Percentiles rank a stretch among this genome's conserved stretches.
Evolutionary conservation across 768 basidiomycete species (phyloP).

Genomic region (Agrocybe pediades): DNA sequence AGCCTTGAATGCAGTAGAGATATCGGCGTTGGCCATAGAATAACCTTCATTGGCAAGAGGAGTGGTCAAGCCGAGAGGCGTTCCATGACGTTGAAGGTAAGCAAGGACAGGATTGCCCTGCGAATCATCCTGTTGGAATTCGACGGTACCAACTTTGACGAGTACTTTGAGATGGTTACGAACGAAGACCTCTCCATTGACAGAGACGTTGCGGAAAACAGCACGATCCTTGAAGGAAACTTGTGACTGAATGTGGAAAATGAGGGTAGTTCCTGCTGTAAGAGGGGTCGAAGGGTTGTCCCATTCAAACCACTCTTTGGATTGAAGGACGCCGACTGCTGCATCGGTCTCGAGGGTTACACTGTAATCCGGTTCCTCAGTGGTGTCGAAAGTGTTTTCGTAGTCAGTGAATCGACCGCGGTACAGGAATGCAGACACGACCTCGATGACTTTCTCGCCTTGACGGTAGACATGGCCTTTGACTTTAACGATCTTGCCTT

Average conservation of each 20-base stretch:
- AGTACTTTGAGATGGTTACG: slow-evolving; percentile 87
- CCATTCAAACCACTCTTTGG: slow-evolving; percentile 99
- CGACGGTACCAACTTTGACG: slow-evolving; percentile 85
- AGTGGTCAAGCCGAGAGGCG: slow-evolving; percentile 71
- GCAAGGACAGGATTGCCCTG: slow-evolving; percentile 93
- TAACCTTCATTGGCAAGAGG: slow-evolving; percentile 89
- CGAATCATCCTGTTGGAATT: slow-evolving; percentile 84
- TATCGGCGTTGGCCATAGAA: slow-evolving; percentile 65
- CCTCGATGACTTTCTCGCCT: slow-evolving; percentile 85
- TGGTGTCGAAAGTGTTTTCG: slow-evolving; percentile 93
- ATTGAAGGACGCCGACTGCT: slow-evolving; percentile 85
- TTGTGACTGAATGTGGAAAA: slow-evolving; percentile 88
- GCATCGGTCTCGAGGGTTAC: slow-evolving; percentile 78
- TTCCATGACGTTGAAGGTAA: slow-evolving; percentile 91
- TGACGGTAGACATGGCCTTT: slow-evolving; percentile 81
- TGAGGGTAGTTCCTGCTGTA: slow-evolving; percentile 76
- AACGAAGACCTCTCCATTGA: slow-evolving; percentile 84
- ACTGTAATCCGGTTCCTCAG: slow-evolving; percentile 86
- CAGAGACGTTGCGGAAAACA: slow-evolving; percentile 77
- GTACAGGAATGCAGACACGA: slow-evolving; percentile 94
- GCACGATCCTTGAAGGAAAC: slow-evolving; percentile 91
- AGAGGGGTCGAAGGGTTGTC: slow-evolving; percentile 80
- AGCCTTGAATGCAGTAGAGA: slow-evolving; percentile 70
- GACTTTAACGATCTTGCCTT: slow-evolving; percentile 92
- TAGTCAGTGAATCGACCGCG: slow-evolving; percentile 94